Percentiles rank a stretch among this genome's conserved stretches.
These are phyloP conservation scores for Theobroma cacao DNA, from an alignment of 345 rosid genomes.

Conservation along the genomic window DNA sequence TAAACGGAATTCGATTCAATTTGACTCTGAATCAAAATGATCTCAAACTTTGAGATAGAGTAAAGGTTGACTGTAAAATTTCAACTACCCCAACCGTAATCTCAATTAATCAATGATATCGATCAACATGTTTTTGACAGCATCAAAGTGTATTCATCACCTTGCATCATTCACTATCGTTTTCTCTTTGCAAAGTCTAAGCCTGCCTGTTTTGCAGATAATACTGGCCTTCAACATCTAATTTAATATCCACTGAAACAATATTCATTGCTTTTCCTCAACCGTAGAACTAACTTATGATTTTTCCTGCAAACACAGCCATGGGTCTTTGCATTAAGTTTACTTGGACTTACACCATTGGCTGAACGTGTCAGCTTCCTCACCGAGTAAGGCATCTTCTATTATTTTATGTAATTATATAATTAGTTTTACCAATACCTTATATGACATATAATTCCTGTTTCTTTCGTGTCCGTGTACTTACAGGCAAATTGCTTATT, in stretches of 20 bases:
- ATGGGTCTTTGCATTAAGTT: conserved; percentile 83
- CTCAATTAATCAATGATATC: too few relatives aligned
- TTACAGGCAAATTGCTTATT: conserved; percentile 81
- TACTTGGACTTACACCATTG: conserved; percentile 77
- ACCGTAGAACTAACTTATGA: neutral
- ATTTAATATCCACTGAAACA: neutral
- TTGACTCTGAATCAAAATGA: neutral
- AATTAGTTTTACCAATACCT: too few relatives aligned
- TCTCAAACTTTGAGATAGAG: too few relatives aligned
- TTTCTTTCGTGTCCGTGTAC: neutral
- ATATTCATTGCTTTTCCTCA: neutral
- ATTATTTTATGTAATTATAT: too few relatives aligned
- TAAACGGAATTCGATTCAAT: neutral
- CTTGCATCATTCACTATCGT: too few relatives aligned
- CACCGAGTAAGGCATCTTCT: conserved; percentile 98
- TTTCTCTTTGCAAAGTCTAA: neutral
- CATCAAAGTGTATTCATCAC: too few relatives aligned
- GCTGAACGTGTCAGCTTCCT: conserved; percentile 94
- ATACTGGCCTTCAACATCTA: neutral
- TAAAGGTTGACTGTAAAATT: too few relatives aligned
- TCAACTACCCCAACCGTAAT: too few relatives aligned
- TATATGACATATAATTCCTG: neutral
- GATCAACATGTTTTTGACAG: too few relatives aligned
- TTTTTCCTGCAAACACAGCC: conserved; percentile 44
- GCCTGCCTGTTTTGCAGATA: neutral